Conservation (phyloP, 2,329 filamentous ascomycete genomes). For the Colletotrichum neosansevieriae region DNA sequence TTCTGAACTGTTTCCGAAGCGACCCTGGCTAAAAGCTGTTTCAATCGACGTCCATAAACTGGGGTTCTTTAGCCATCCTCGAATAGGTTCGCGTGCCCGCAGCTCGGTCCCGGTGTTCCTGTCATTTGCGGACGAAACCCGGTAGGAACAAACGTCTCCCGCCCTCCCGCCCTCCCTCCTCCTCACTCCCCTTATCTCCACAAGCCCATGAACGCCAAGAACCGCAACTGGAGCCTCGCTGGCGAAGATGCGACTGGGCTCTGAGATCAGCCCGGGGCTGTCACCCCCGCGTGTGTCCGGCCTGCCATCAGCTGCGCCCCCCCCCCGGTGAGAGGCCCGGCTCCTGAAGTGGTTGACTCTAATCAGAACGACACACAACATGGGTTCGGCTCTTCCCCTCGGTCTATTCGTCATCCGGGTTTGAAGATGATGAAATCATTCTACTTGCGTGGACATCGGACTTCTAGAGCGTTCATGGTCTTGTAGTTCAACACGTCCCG, state of each 20-base stretch:
- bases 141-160: not conserved
- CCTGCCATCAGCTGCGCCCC: slow-evolving; percentile 27
- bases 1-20: slow-evolving; percentile 7
- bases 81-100: slow-evolving; percentile 5
- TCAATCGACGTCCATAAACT: slow-evolving; percentile 9
- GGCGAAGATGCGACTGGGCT: slow-evolving; percentile 33
- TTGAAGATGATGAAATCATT: not conserved
- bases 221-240: not conserved
- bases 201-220: slow-evolving; percentile 15
- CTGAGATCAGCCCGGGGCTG: slow-evolving; percentile 17
- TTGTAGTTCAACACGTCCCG: slow-evolving; percentile 10
- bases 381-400: slow-evolving; percentile 4
- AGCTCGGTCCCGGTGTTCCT: slow-evolving; percentile 28
- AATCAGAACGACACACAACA: slow-evolving; percentile 17
- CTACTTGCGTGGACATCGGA: not conserved
- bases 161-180: not conserved
- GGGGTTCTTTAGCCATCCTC: not conserved
- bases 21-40: slow-evolving; percentile 9
- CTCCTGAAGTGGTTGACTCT: not conserved
- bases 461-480: slow-evolving; percentile 14
- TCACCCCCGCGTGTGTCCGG: slow-evolving; percentile 16
- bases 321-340: slow-evolving; percentile 6
- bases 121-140: slow-evolving; percentile 9
- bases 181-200: not conserved
- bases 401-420: not conserved